phyloP scores from a whole-genome alignment of 768 basidiomycete genomes.

The Kwoniella newhampshirensis region DNA sequence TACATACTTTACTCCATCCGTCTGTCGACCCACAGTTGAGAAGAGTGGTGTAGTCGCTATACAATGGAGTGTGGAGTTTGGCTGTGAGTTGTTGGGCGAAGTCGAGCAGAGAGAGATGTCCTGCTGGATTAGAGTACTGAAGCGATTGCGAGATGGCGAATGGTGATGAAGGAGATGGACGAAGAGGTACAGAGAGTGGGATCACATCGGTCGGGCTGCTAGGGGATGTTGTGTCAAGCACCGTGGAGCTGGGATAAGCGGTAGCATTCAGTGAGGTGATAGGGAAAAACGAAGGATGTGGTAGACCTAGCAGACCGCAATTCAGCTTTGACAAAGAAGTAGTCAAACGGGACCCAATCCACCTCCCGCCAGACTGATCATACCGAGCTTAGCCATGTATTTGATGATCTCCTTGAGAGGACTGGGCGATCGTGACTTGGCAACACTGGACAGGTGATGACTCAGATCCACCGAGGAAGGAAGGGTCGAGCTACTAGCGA shows the following conservation, averaged over 20 bases:
- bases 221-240: slow-evolving; percentile 7
- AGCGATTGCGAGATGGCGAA: slow-evolving; percentile 5
- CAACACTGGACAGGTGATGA: slow-evolving; percentile 5
- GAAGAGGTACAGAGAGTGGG: neutral
- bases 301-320: slow-evolving; percentile 13
- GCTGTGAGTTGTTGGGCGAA: slow-evolving; percentile 9
- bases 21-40: slow-evolving; percentile 47
- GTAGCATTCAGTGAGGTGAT: slow-evolving; percentile 4
- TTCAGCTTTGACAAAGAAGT: too few relatives aligned
- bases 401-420: slow-evolving; percentile 13
- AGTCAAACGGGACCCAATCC: too few relatives aligned
- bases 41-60: slow-evolving; percentile 4
- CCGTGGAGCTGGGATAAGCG: slow-evolving; percentile 12
- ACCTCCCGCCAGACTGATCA: slow-evolving; percentile 16
- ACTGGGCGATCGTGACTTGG: slow-evolving; percentile 3
- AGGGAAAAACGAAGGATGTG: slow-evolving; percentile 14
- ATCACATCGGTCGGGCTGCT: neutral
- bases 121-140: slow-evolving; percentile 15
- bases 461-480: slow-evolving; percentile 1
- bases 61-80: slow-evolving; percentile 6
- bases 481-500: too few relatives aligned
- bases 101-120: slow-evolving; percentile 7
- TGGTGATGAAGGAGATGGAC: neutral
- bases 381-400: slow-evolving; percentile 10
- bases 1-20: slow-evolving; percentile 61